These are phyloP conservation scores for Pestalotiopsis sp. DNA, from an alignment of 2,329 filamentous ascomycete genomes.

Conservation along the genomic window DNA sequence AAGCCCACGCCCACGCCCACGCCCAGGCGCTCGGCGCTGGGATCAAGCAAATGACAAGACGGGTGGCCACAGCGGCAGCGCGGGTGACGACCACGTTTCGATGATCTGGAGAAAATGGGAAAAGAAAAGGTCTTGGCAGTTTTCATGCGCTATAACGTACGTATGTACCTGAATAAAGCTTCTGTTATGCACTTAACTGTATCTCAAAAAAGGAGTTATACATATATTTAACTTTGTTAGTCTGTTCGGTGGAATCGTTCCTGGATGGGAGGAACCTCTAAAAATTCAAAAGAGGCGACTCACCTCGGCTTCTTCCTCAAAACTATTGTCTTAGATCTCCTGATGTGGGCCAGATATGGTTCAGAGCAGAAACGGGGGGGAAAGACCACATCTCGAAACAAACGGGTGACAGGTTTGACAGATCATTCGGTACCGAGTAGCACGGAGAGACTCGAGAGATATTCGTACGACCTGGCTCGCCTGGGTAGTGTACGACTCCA, in stretches of 20 bases:
- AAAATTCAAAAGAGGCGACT: too few relatives aligned
- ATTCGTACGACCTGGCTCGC: too few relatives aligned
- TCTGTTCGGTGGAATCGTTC: not conserved
- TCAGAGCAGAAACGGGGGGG: not conserved
- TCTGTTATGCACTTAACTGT: not conserved
- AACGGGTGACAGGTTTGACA: not conserved
- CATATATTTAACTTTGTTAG: not conserved
- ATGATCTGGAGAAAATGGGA: slow-evolving; percentile 2
- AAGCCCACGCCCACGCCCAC: too few relatives aligned
- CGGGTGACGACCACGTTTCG: not conserved
- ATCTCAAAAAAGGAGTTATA: not conserved
- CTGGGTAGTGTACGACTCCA: too few relatives aligned
- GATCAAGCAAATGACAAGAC: slow-evolving; percentile 5
- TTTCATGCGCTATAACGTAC: too few relatives aligned
- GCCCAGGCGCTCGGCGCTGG: not conserved
- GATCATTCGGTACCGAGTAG: not conserved
- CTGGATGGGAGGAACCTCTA: not conserved
- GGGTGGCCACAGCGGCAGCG: not conserved
- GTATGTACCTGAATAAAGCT: not conserved
- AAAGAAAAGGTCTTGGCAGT: not conserved
- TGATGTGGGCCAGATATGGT: not conserved
- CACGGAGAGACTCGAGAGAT: too few relatives aligned
- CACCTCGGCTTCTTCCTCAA: not conserved
- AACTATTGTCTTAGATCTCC: not conserved
- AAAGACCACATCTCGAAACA: not conserved